Evolutionary conservation across 2,329 filamentous ascomycete species (phyloP).

Genomic region (Rhynchosporium secalis): DNA sequence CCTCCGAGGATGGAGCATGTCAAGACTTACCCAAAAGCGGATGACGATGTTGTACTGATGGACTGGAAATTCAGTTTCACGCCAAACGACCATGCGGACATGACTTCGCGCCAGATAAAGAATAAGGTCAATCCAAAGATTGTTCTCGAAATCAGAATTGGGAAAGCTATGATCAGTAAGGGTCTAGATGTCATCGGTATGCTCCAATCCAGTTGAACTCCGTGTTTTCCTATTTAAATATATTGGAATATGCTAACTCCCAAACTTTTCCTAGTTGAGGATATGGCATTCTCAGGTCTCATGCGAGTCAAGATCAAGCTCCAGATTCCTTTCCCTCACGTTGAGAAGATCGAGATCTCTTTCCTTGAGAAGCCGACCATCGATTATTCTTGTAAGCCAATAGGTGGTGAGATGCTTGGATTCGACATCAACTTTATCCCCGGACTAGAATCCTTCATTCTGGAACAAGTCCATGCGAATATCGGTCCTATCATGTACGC

Average conservation of each 20-base stretch:
- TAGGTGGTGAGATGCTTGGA: constrained; percentile 91
- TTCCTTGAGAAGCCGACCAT: constrained; percentile 84
- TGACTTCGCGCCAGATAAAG: constrained; percentile 86
- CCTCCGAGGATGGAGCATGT: constrained; percentile 96
- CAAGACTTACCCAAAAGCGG: constrained; percentile 94
- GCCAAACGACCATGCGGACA: constrained; percentile 87
- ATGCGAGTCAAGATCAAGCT: constrained; percentile 99
- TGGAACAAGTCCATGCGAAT: constrained; percentile 93
- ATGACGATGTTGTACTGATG: constrained; percentile 96
- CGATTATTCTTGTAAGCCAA: constrained; percentile 96
- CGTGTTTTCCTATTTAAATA: too few relatives aligned
- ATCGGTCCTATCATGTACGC: constrained; percentile 91
- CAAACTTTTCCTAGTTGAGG: constrained; percentile 61
- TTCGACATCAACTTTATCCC: constrained; percentile 99
- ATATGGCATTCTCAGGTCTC: constrained; percentile 92
- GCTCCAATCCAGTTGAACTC: too few relatives aligned
- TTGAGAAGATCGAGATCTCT: constrained; percentile 92
- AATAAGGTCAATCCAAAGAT: constrained; percentile 98
- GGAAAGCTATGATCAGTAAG: constrained; percentile 96
- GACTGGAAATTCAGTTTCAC: constrained; percentile 99
- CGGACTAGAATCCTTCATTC: constrained; percentile 88
- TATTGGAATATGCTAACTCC: too few relatives aligned
- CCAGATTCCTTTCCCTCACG: constrained; percentile 91
- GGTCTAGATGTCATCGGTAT: constrained; percentile 80
- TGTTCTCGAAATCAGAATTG: constrained; percentile 89